Evolutionary conservation across 2,329 filamentous ascomycete genomes (phyloP), one percentile per base, ranked within the genome.

Genomic region (Ophiocordyceps camponoti-floridani): DNA sequence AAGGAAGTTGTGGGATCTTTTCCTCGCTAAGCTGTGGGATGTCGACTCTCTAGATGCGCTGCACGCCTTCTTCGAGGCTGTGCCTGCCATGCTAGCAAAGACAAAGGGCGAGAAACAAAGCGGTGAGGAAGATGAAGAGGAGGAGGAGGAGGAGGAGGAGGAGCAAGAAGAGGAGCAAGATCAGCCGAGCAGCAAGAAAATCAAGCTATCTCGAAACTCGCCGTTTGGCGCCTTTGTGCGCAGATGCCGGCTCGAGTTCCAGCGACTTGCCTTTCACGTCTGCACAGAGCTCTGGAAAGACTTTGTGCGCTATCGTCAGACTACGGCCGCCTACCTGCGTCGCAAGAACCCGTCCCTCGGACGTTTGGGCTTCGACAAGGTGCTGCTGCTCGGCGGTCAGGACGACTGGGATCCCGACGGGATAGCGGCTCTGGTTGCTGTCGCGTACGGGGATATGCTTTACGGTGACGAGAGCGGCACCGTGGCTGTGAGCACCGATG

Each of bases 201-300:
- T 87, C 50, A 69, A 73, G 19, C 65, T 93, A 19, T 76, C 82
- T 3, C 71, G 75, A 23, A 82, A 77, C 43, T 93, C 86, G 1
- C 86, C 88, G 0, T 68, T 95, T 33, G 91, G 88, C 1, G 71
- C 74, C 6, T 94, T 94, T 56, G 71, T 95, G 14, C 75, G 88
- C 44, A 74, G 82, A 53, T 74, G 83, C 3, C 72, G 78, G 51
- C 65, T 94, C 3, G 89, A 96, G 61, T 94, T 88, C 56, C 77
- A 78, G 1, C 69, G 83, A 41, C 63, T 96, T 33, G 79, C 79
- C 41, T 95, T 96, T 53, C 73, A 85, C 46, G 84, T 94, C 57
- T 73, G 77, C 1, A 70, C 83, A 40, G 75, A 75, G 46, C 65
- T 98, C 4, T 96, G 91, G 88, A 79, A 78, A 48, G 74, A 75